phyloP scores from a whole-genome alignment of 441 rosid genomes.

The Jatropha podagrica region DNA sequence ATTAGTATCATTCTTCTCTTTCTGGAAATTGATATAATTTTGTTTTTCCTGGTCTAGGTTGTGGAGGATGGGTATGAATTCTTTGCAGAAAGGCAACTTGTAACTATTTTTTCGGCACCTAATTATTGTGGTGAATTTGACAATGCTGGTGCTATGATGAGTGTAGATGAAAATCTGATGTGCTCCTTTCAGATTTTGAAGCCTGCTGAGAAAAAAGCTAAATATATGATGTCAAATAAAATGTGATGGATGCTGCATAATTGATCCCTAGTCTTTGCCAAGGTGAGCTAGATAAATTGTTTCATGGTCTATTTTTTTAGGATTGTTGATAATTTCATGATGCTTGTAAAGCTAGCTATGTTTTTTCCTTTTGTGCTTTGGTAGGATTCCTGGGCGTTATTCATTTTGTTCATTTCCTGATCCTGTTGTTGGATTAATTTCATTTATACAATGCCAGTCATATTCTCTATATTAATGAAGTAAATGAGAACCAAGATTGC shows the following conservation, averaged over 20 bases:
- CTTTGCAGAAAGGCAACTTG: constrained; percentile 88
- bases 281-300: constrained; percentile 29
- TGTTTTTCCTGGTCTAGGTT: constrained; percentile 48
- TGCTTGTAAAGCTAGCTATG: neutral
- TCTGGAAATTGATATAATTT: constrained; percentile 8
- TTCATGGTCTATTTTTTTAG: neutral
- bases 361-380: neutral
- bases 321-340: neutral
- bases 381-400: neutral
- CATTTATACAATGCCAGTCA: neutral
- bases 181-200: constrained; percentile 91
- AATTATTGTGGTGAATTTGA: constrained; percentile 94
- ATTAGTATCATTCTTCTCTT: constrained; percentile 18
- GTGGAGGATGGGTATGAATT: constrained; percentile 96
- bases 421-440: neutral
- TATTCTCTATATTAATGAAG: neutral
- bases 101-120: constrained; percentile 87
- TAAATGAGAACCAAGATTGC: neutral
- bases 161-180: constrained; percentile 72
- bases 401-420: neutral
- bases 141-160: constrained; percentile 97
- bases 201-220: constrained; percentile 82
- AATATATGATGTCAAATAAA: constrained; percentile 63
- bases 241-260: constrained; percentile 37
- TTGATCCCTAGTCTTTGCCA: constrained; percentile 7